Conservation (phyloP, 495 filamentous ascomycete genomes). For the Penicillium lividum region DNA sequence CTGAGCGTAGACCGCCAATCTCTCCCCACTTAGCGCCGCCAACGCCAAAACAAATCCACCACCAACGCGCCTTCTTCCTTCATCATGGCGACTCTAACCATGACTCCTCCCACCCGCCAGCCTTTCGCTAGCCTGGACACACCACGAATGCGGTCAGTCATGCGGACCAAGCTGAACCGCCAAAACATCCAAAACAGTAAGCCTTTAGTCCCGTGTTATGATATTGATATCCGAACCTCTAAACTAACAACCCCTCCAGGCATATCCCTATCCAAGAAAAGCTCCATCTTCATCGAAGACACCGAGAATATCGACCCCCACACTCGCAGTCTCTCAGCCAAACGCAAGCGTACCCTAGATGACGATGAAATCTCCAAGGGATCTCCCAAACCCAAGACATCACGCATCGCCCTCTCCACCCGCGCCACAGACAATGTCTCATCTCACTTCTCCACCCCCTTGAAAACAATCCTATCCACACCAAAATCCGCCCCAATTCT, state of each 20-base stretch:
- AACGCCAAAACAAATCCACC: constrained; percentile 32
- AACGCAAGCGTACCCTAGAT: constrained; percentile 55
- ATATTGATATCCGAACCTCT: neutral
- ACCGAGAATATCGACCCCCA: constrained; percentile 81
- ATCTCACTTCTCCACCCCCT: constrained; percentile 35
- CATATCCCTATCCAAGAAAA: constrained; percentile 30
- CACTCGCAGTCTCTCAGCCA: constrained; percentile 63
- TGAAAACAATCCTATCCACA: constrained; percentile 39
- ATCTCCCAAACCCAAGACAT: constrained; percentile 43
- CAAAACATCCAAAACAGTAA: constrained; percentile 61
- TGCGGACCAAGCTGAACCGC: constrained; percentile 45
- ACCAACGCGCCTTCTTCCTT: constrained; percentile 8
- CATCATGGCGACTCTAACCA: constrained; percentile 45
- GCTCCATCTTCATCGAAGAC: constrained; percentile 55
- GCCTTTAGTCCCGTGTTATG: constrained; percentile 4
- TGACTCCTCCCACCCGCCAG: constrained; percentile 44
- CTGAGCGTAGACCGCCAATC: constrained; percentile 20
- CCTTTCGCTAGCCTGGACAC: constrained; percentile 47
- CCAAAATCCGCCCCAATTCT: constrained; percentile 36
- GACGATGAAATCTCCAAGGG: constrained; percentile 52
- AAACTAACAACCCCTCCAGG: constrained; percentile 19
- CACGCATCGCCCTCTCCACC: constrained; percentile 36
- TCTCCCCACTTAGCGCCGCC: constrained; percentile 28
- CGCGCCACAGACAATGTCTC: constrained; percentile 33
- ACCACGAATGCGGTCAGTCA: constrained; percentile 46